Conservation (phyloP, 73 alveolate genomes). For the Stentor coeruleus region DNA sequence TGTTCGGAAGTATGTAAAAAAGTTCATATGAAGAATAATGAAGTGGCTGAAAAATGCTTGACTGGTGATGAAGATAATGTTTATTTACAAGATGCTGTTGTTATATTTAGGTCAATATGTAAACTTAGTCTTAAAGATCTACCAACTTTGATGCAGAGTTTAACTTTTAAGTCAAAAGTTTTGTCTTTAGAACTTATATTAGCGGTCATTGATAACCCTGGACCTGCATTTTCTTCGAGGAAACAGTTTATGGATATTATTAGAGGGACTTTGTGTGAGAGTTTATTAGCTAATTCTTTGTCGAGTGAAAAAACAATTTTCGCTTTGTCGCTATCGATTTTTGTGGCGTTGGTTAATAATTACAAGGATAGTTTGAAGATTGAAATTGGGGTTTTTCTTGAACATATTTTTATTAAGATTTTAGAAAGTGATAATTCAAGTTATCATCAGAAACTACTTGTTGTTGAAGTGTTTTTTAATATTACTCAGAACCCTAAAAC, state of each 20-base stretch:
- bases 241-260: conserved; percentile 74
- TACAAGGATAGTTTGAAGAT: conserved; percentile 82
- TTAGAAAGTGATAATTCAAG: conserved; percentile 84
- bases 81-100: conserved; percentile 56
- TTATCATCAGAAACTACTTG: conserved; percentile 73
- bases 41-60: conserved; percentile 33
- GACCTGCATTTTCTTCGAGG: conserved; percentile 63
- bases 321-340: conserved; percentile 73
- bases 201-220: conserved; percentile 84
- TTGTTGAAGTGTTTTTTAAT: conserved; percentile 81
- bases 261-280: conserved; percentile 81
- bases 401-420: conserved; percentile 83
- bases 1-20: conserved; percentile 90
- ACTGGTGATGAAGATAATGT: conserved; percentile 53
- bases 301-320: conserved; percentile 79
- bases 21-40: conserved; percentile 43
- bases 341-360: conserved; percentile 75
- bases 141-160: conserved; percentile 41
- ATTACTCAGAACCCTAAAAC: conserved; percentile 63
- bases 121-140: conserved; percentile 56
- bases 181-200: conserved; percentile 86
- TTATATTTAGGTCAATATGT: conserved; percentile 54
- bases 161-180: conserved; percentile 64
- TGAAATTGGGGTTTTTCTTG: conserved; percentile 81
- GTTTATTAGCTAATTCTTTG: conserved; percentile 78